Conservation (phyloP, 140 eudicot genomes). For the Flaveria floridana region DNA sequence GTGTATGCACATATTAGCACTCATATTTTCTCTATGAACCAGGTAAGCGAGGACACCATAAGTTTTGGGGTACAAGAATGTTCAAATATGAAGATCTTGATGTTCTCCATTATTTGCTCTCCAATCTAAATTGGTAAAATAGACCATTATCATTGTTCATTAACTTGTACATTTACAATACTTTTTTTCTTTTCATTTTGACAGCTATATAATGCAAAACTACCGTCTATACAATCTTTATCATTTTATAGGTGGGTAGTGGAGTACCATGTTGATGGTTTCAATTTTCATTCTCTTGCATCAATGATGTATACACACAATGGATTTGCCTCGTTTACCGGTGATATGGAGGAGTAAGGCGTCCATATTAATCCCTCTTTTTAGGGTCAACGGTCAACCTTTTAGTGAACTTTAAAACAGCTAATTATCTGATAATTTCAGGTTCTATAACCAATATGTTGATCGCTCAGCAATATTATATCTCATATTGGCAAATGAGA, state of each 20-base stretch:
- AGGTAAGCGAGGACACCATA: slow-evolving; percentile 97
- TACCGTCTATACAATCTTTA: slow-evolving; percentile 10
- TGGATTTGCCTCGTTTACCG: slow-evolving; percentile 90
- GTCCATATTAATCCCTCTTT: slow-evolving; percentile 11
- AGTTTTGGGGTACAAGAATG: slow-evolving; percentile 99
- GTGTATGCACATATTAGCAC: slow-evolving; percentile 11
- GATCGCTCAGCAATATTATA: slow-evolving; percentile 79
- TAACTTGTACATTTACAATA: neutral
- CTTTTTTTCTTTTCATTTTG: slow-evolving; percentile 12
- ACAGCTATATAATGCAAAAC: slow-evolving; percentile 4
- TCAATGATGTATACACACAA: slow-evolving; percentile 98
- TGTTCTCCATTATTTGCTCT: slow-evolving; percentile 91
- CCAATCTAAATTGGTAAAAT: slow-evolving; percentile 84
- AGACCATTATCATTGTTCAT: slow-evolving; percentile 9
- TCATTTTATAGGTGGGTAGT: slow-evolving; percentile 78
- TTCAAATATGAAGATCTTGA: slow-evolving; percentile 90
- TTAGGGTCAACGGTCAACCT: neutral
- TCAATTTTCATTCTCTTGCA: slow-evolving; percentile 85
- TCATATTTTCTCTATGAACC: neutral
- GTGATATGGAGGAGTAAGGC: slow-evolving; percentile 96
- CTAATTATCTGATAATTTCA: slow-evolving; percentile 30
- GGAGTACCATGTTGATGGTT: slow-evolving; percentile 92
- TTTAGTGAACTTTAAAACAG: neutral
- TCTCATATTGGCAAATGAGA: slow-evolving; percentile 83
- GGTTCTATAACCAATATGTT: slow-evolving; percentile 89